Evolutionary conservation across 768 basidiomycete genomes (phyloP), one percentile per base, ranked within the genome.

Genomic region (Russula emetica): DNA sequence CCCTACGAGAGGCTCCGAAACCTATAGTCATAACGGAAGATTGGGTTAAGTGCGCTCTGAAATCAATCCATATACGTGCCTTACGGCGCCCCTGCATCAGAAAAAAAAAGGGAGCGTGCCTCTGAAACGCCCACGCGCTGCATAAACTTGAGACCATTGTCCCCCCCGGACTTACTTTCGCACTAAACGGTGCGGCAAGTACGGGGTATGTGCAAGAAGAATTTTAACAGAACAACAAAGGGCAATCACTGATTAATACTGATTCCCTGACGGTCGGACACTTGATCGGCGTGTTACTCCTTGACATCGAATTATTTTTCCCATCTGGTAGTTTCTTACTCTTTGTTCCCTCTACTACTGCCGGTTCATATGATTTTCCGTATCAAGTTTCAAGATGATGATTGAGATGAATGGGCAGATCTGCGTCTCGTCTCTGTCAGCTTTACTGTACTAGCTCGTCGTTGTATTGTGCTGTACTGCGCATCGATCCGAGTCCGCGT

Each of bases 21-120:
- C 28, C 18, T 30, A 11, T 20, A 52, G 8, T 32, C 28, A 52
- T 28, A 3, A 52, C 51, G 51, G 51, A 13, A 52, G 20, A 30
- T 52, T 52, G 28, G 51, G 8, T 22, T 32, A 30, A 52, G 18
- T 52, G 18, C 30, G 51, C 51, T 52, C 51, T 20, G 18, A 52
- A 13, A n/a, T n/a, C n/a, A 14, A 32, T 14, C 28, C 26, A 52
- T 30, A 52, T 30, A 52, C 30, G 51, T 32, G 51, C 51, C 51
- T 30, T 20, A 30, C 50, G 51, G 30, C 38, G 38, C 4, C 26
- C 28, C 51, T 28, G 28, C 51, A 52, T 52, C 51, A 52, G 28
- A 52, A 52, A 52, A 52, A 52, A 32, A 52, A 50, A 26, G 6
- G 24, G 5, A 16, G 51, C 51, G 51, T 52, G 51, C 51, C 51